Percentiles rank a stretch among this genome's conserved stretches.
Conservation (phyloP, 441 rosid species). For the Erodium trifolium region DNA sequence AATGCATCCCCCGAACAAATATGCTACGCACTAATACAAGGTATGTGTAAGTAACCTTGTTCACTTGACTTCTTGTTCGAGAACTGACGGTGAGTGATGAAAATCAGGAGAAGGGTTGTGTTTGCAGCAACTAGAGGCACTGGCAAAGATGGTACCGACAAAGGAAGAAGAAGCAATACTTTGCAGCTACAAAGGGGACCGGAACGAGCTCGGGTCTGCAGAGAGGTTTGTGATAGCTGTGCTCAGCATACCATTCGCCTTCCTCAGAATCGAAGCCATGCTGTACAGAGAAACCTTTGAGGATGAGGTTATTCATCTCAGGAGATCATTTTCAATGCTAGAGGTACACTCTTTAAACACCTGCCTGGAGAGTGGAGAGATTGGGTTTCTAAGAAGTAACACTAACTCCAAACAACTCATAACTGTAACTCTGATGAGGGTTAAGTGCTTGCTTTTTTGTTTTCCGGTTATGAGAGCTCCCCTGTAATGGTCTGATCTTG, state of each 20-base stretch:
- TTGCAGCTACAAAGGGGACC: constrained; percentile 50
- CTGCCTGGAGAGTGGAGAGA: no score
- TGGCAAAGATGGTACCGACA: constrained; percentile 80
- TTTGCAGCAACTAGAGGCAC: constrained; percentile 76
- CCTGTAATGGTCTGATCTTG: no score
- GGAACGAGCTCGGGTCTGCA: constrained; percentile 68
- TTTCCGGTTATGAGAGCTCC: no score
- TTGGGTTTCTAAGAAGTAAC: no score
- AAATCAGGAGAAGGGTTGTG: constrained; percentile 58
- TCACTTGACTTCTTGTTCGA: no score
- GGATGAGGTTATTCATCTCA: constrained; percentile 78
- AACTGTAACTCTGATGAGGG: not conserved
- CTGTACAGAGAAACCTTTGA: constrained; percentile 83
- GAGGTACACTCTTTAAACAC: constrained; percentile 39
- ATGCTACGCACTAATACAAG: constrained; percentile 61
- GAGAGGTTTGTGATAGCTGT: constrained; percentile 61
- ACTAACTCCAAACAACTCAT: no score
- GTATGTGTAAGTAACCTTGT: no score
- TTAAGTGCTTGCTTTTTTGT: no score
- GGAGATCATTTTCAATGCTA: constrained; percentile 81
- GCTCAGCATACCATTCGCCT: constrained; percentile 58
- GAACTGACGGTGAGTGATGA: no score
- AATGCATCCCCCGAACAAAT: constrained; percentile 68
- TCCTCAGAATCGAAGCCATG: constrained; percentile 74
- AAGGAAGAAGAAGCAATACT: constrained; percentile 90